Conservation (phyloP, 1,284 basidiomycete species). For the Megacollybia platyphylla region DNA sequence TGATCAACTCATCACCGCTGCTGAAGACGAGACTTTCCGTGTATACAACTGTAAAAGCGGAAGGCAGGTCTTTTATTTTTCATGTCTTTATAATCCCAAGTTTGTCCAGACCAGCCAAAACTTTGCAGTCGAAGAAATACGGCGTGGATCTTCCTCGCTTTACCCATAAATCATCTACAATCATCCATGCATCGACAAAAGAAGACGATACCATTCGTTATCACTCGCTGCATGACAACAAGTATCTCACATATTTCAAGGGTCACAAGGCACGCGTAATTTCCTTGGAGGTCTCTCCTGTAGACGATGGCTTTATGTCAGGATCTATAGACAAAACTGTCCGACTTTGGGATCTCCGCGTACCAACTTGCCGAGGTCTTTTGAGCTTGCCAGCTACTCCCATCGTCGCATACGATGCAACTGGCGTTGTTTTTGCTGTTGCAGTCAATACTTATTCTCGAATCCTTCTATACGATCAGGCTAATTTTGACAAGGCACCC, state of each 20-base stretch:
- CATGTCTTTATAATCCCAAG: constrained; percentile 9
- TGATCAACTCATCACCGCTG: constrained; percentile 75
- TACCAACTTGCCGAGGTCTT: constrained; percentile 63
- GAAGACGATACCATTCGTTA: constrained; percentile 93
- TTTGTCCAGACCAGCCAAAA: constrained; percentile 52
- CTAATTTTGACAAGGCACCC: constrained; percentile 85
- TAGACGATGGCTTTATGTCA: constrained; percentile 93
- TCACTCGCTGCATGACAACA: constrained; percentile 92
- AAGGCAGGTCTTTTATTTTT: constrained; percentile 59
- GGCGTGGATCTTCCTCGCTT: constrained; percentile 90
- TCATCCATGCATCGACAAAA: constrained; percentile 91
- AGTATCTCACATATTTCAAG: constrained; percentile 89
- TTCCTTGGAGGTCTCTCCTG: constrained; percentile 85
- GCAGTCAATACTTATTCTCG: constrained; percentile 79
- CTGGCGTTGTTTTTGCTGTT: constrained; percentile 87
- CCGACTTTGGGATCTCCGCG: constrained; percentile 90
- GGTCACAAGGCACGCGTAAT: constrained; percentile 87
- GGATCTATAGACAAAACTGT: constrained; percentile 91
- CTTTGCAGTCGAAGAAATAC: constrained; percentile 89
- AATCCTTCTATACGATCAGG: constrained; percentile 82
- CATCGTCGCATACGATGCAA: constrained; percentile 83
- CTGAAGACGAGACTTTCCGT: constrained; percentile 89
- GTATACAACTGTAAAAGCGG: constrained; percentile 84
- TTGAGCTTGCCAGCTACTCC: constrained; percentile 64
- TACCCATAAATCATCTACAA: constrained; percentile 79